A percentile compares a stretch with the other conserved stretches of the same genome.
These are phyloP conservation scores for Piloderma croceum DNA, from an alignment of 768 basidiomycete genomes.

Conservation along the genomic window DNA sequence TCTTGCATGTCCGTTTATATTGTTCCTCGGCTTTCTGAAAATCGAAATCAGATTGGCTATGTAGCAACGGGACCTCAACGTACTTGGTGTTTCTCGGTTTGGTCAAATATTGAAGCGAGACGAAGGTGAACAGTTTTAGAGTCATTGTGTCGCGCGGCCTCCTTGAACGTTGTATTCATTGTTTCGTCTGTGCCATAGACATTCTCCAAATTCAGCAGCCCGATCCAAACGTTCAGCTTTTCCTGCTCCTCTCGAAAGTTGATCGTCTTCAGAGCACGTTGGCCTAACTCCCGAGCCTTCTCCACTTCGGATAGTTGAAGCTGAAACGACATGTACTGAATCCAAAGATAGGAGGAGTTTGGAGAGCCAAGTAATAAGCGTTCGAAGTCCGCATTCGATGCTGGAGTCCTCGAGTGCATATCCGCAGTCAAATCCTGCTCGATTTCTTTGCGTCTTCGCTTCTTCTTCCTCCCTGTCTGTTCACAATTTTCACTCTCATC, in stretches of 20 bases:
- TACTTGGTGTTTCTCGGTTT: constrained; percentile 79
- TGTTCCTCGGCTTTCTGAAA: constrained; percentile 88
- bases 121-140: constrained; percentile 86
- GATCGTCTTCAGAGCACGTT: constrained; percentile 80
- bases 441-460: constrained; percentile 62
- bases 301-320: constrained; percentile 94
- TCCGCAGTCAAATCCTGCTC: constrained; percentile 82
- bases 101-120: constrained; percentile 77
- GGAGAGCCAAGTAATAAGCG: constrained; percentile 88
- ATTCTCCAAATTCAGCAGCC: constrained; percentile 91
- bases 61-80: constrained; percentile 5
- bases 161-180: constrained; percentile 78
- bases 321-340: constrained; percentile 99
- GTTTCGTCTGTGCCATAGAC: constrained; percentile 82
- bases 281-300: constrained; percentile 85
- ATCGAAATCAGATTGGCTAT: not conserved
- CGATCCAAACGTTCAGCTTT: constrained; percentile 96
- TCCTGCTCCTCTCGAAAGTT: constrained; percentile 95
- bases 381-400: constrained; percentile 94
- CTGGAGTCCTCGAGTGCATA: constrained; percentile 79
- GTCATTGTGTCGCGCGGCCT: constrained; percentile 86
- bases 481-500: constrained; percentile 46
- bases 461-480: constrained; percentile 54
- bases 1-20: constrained; percentile 83
- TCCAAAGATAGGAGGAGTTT: constrained; percentile 96